phyloP scores from a whole-genome alignment of 192 early-diverging fungal species.

The Coemansia sp. region DNA sequence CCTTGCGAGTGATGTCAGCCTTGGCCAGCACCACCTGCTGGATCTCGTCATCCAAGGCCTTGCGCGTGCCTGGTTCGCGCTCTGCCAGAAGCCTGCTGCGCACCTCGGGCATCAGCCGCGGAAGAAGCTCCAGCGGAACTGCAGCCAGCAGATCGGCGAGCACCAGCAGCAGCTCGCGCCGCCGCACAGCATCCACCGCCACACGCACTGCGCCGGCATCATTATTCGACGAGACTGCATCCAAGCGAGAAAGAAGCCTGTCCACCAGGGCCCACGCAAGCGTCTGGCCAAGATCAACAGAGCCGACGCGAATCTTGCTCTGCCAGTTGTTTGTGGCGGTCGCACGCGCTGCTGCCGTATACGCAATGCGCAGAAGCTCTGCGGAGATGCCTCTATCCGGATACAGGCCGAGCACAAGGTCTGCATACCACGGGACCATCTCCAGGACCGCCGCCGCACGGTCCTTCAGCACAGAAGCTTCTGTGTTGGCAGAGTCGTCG shows the following conservation, averaged over 20 bases:
- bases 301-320: background rate
- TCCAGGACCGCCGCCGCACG: background rate
- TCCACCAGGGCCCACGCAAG: constrained; percentile 12
- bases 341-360: constrained; percentile 17
- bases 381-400: constrained; percentile 13
- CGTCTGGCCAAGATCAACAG: background rate
- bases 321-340: background rate
- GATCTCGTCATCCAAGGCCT: constrained; percentile 1
- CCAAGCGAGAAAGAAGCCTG: background rate
- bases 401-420: constrained; percentile 21
- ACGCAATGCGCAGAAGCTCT: constrained; percentile 34
- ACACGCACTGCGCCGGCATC: background rate
- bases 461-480: background rate
- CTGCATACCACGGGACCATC: constrained; percentile 36
- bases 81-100: background rate
- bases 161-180: constrained; percentile 28
- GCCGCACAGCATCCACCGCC: background rate
- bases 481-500: background rate
- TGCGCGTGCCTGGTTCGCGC: constrained; percentile 1
- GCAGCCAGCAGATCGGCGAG: constrained; percentile 12
- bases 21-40: constrained; percentile 15
- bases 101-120: constrained; percentile 19
- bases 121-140: constrained; percentile 25
- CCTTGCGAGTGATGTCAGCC: constrained; percentile 27
- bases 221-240: background rate